Percentiles rank a stretch among this genome's conserved stretches.
Conservation (phyloP, 345 rosid genomes). For the Gossypium sturtianum region DNA sequence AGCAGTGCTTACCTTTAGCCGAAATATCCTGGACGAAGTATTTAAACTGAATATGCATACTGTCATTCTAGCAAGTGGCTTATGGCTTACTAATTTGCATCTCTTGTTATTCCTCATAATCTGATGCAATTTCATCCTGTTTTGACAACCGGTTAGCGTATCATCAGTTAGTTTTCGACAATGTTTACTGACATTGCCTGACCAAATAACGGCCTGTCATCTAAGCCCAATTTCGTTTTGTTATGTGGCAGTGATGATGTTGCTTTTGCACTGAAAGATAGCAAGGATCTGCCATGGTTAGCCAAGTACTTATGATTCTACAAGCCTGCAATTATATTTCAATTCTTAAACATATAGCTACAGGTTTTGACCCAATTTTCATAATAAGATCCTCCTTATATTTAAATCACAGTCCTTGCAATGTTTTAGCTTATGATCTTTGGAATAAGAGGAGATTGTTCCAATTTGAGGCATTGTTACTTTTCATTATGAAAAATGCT, state of each 20-base stretch:
- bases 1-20: background rate
- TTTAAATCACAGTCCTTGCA: background rate
- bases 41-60: background rate
- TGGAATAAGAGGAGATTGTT: background rate
- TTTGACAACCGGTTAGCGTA: background rate
- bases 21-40: background rate
- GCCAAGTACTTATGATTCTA: conserved; percentile 60
- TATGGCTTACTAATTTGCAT: background rate
- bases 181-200: background rate
- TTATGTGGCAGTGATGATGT: conserved; percentile 75
- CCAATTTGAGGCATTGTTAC: background rate
- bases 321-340: background rate
- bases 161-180: background rate
- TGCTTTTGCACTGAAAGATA: conserved; percentile 79
- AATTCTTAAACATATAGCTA: conserved; percentile 13
- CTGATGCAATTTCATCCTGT: background rate
- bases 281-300: conserved; percentile 78
- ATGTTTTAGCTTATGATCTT: background rate
- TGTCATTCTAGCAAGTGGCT: background rate
- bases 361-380: conserved; percentile 21
- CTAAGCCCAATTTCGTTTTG: conserved; percentile 13
- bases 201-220: background rate
- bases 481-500: background rate
- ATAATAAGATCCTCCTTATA: background rate
- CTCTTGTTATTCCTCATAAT: background rate